These are phyloP conservation scores for Didymella glomerata DNA, from an alignment of 2,329 filamentous ascomycete genomes.

Conservation along the genomic window DNA sequence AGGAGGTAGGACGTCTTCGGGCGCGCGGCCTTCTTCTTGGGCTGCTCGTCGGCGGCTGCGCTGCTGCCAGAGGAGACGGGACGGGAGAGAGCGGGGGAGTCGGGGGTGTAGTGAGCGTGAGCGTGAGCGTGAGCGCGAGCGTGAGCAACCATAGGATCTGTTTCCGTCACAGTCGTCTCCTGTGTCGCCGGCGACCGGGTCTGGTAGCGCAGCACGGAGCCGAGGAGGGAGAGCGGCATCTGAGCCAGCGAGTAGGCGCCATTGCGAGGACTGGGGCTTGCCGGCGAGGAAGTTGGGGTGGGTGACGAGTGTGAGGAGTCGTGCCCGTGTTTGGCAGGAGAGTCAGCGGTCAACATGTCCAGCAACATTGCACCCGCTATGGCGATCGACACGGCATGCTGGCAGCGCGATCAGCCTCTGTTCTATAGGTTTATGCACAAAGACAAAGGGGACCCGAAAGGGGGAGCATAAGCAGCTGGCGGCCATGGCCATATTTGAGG, in stretches of 20 bases:
- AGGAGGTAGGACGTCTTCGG: slow-evolving; percentile 71
- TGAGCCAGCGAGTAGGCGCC: slow-evolving; percentile 40
- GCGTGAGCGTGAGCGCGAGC: too few species aligned
- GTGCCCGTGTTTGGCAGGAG: slow-evolving; percentile 46
- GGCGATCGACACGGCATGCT: slow-evolving; percentile 31
- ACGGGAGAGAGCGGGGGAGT: slow-evolving; percentile 38
- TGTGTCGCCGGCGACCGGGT: slow-evolving; percentile 28
- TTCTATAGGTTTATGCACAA: background rate
- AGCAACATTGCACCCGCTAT: slow-evolving; percentile 44
- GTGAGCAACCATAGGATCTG: too few species aligned
- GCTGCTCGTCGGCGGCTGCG: slow-evolving; percentile 47
- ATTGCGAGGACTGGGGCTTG: slow-evolving; percentile 32
- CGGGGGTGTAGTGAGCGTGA: slow-evolving; percentile 12
- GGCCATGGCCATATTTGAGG: slow-evolving; percentile 23
- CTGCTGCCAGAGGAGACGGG: slow-evolving; percentile 52
- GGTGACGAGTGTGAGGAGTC: slow-evolving; percentile 21
- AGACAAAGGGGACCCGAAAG: slow-evolving; percentile 14
- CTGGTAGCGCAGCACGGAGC: slow-evolving; percentile 41
- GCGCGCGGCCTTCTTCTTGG: slow-evolving; percentile 58
- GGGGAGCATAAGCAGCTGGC: slow-evolving; percentile 21
- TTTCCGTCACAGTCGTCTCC: too few species aligned
- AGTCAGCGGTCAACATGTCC: slow-evolving; percentile 51
- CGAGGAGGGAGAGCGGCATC: slow-evolving; percentile 48
- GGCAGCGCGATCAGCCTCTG: slow-evolving; percentile 22
- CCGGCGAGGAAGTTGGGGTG: slow-evolving; percentile 21